Conservation (phyloP, 352 stramenopile species). For the Globisporangium solare region DNA sequence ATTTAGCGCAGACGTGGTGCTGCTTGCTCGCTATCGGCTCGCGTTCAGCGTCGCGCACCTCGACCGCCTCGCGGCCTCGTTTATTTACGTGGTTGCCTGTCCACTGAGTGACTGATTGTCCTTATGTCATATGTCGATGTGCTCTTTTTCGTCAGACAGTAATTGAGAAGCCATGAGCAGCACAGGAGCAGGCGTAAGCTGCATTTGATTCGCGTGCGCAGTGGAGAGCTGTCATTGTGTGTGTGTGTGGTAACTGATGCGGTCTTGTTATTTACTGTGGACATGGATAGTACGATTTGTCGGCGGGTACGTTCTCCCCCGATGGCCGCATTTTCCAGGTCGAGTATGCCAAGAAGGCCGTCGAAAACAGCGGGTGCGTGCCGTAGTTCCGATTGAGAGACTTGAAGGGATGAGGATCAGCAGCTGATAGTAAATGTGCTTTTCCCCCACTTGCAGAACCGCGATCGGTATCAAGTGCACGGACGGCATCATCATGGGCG, state of each 20-base stretch:
- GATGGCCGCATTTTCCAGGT: conserved; percentile 99
- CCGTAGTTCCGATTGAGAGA: not conserved
- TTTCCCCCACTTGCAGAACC: conserved; percentile 55
- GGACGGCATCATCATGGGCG: conserved; percentile 96
- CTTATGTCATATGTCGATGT: too few relatives aligned
- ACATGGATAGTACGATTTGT: conserved; percentile 71
- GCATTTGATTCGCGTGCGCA: not conserved
- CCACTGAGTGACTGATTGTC: too few relatives aligned
- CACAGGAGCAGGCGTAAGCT: conserved; percentile 65
- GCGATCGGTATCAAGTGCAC: conserved; percentile 97
- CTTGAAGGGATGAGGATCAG: too few relatives aligned
- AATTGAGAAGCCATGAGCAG: conserved; percentile 59
- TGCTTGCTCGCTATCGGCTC: too few relatives aligned
- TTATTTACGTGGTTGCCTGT: too few relatives aligned
- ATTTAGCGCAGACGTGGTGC: too few relatives aligned
- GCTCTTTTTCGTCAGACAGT: too few relatives aligned
- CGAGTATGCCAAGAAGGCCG: conserved; percentile 97
- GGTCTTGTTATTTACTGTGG: not conserved
- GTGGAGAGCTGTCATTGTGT: too few relatives aligned
- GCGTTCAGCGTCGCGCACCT: too few relatives aligned
- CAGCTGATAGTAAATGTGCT: too few relatives aligned
- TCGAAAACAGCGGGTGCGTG: conserved; percentile 92
- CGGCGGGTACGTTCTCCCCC: conserved; percentile 93
- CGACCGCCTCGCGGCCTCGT: too few relatives aligned
- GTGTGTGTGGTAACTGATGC: too few relatives aligned